Evolutionary conservation across 2,329 filamentous ascomycete species (phyloP).

Genomic region (Dryadomyces quercivorus): DNA sequence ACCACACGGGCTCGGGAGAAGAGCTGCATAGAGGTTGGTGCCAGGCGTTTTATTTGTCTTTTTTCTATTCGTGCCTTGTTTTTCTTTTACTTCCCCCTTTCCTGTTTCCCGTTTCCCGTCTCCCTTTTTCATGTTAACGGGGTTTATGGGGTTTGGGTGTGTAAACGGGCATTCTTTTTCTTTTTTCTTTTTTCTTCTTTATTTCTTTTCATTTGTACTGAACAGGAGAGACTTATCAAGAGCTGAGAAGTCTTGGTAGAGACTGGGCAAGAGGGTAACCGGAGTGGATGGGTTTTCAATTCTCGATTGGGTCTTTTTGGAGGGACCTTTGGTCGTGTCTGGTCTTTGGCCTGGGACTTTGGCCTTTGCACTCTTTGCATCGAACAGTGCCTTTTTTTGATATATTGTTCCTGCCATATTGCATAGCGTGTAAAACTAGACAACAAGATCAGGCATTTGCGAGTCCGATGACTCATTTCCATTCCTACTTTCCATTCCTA

Average conservation of each 20-base stretch:
- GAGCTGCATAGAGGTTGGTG: neutral
- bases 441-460: neutral
- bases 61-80: neutral
- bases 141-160: neutral
- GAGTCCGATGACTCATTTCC: no score
- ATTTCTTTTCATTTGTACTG: neutral
- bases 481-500: no score
- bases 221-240: conserved; percentile 35
- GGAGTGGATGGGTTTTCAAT: neutral
- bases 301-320: neutral
- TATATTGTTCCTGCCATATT: neutral
- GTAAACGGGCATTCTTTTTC: conserved; percentile 2
- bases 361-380: neutral
- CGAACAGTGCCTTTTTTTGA: no score
- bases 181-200: neutral
- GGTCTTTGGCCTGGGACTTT: neutral
- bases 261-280: conserved; percentile 1
- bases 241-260: conserved; percentile 40
- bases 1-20: neutral
- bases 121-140: neutral
- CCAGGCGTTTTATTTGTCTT: neutral
- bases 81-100: neutral
- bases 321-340: neutral
- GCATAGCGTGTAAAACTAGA: neutral
- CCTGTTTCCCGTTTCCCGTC: neutral